Percentiles rank a stretch among this genome's conserved stretches.
Conservation (phyloP, 2,329 filamentous ascomycete species). For the Botrytis porri region DNA sequence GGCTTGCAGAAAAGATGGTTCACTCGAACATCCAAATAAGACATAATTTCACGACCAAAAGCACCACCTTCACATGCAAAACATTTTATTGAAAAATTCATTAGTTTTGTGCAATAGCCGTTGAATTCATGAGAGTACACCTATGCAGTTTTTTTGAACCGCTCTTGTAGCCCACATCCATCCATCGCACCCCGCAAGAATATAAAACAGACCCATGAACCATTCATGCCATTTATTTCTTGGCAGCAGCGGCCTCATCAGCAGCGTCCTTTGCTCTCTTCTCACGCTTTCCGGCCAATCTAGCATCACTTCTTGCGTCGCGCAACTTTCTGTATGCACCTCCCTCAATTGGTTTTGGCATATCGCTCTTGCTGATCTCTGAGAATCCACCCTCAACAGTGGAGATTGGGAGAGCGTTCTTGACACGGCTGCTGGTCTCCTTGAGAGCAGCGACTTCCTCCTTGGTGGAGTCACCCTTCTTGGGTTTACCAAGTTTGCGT, state of each 20-base stretch:
- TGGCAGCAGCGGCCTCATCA: conserved; percentile 72
- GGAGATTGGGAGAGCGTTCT: conserved; percentile 68
- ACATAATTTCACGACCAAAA: neutral
- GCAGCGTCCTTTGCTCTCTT: conserved; percentile 90
- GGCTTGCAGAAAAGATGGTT: neutral
- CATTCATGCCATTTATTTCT: conserved; percentile 64
- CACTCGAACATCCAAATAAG: neutral
- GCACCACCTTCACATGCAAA: conserved; percentile 14
- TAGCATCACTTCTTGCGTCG: conserved; percentile 77
- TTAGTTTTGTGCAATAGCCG: conserved; percentile 29
- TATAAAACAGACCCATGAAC: conserved; percentile 33
- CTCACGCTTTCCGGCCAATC: conserved; percentile 79
- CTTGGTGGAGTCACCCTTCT: conserved; percentile 85
- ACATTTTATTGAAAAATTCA: conserved; percentile 17
- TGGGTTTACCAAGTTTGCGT: conserved; percentile 88
- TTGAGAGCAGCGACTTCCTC: conserved; percentile 68
- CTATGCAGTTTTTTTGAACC: conserved; percentile 37
- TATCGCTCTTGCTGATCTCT: conserved; percentile 78
- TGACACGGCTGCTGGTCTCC: conserved; percentile 57
- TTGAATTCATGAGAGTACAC: conserved; percentile 41
- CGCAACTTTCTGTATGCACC: conserved; percentile 86
- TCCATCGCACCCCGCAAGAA: conserved; percentile 34
- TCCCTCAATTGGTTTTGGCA: conserved; percentile 73
- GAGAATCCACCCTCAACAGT: conserved; percentile 62
- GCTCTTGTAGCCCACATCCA: conserved; percentile 36